phyloP scores from a whole-genome alignment of 1,284 basidiomycete genomes.

The Cutaneotrichosporon sp. region DNA sequence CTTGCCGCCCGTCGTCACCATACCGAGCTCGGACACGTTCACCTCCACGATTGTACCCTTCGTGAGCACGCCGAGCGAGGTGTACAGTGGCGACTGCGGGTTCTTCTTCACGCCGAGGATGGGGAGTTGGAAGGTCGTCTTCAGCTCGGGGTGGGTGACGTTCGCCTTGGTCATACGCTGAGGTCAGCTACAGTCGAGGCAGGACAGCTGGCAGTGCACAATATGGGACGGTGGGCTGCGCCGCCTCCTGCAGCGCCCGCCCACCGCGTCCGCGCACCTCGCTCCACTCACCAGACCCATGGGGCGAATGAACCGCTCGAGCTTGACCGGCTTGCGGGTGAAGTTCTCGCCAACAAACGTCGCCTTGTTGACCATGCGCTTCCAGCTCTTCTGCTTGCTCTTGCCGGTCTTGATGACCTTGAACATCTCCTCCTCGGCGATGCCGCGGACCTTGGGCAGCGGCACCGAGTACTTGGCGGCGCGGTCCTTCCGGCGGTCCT shows the following conservation, averaged over 20 bases:
- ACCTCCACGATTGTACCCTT: slow-evolving; percentile 99
- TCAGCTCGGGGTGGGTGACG: slow-evolving; percentile 96
- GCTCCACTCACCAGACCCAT: slow-evolving; percentile 70
- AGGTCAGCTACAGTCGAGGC: slow-evolving; percentile 3
- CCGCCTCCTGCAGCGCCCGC: not conserved
- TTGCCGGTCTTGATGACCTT: slow-evolving; percentile 99
- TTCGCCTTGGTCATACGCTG: slow-evolving; percentile 94
- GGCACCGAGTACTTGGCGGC: slow-evolving; percentile 98
- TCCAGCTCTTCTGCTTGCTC: slow-evolving; percentile 96
- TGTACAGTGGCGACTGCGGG: slow-evolving; percentile 97
- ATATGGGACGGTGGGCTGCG: slow-evolving; percentile 2
- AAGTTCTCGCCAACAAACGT: slow-evolving; percentile 99
- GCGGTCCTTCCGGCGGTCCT: slow-evolving; percentile 99
- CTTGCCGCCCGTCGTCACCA: slow-evolving; percentile 99
- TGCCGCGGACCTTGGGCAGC: slow-evolving; percentile 92
- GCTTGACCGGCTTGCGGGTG: slow-evolving; percentile 97
- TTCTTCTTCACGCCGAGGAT: slow-evolving; percentile 99
- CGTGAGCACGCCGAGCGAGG: slow-evolving; percentile 82
- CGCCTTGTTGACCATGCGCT: slow-evolving; percentile 99
- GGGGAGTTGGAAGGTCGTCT: slow-evolving; percentile 98
- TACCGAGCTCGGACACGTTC: slow-evolving; percentile 93
- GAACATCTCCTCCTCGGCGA: slow-evolving; percentile 99
- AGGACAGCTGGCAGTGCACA: not conserved
- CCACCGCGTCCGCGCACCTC: not conserved
- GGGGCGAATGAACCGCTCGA: slow-evolving; percentile 96